These are phyloP conservation scores for Apiotrichum brassicae DNA, from an alignment of 1,284 basidiomycete species.

Conservation along the genomic window DNA sequence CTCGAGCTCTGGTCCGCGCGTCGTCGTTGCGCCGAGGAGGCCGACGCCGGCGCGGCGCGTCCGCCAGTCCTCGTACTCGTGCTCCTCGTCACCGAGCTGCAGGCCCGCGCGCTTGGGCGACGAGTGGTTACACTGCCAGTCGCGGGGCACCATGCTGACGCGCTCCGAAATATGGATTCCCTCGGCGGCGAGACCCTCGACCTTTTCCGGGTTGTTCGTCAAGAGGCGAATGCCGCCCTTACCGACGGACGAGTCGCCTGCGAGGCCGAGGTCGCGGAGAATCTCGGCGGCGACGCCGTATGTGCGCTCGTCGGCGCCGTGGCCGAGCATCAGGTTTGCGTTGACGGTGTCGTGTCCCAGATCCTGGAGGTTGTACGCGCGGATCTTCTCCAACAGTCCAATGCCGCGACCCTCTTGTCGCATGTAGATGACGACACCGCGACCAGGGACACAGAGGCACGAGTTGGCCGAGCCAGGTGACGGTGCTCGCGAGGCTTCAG, in stretches of 20 bases:
- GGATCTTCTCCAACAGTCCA: constrained; percentile 89
- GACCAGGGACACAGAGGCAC: constrained; percentile 53
- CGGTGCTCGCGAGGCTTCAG: constrained; percentile 35
- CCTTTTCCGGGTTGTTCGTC: constrained; percentile 98
- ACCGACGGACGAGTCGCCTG: constrained; percentile 51
- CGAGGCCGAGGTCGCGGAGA: constrained; percentile 76
- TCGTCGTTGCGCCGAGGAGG: constrained; percentile 73
- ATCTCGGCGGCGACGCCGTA: constrained; percentile 91
- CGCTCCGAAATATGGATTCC: constrained; percentile 75
- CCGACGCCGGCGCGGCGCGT: constrained; percentile 63
- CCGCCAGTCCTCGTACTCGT: constrained; percentile 48
- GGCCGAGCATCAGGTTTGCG: constrained; percentile 91
- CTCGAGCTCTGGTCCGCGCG: constrained; percentile 80
- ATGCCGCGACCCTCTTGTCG: constrained; percentile 99
- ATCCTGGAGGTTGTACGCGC: constrained; percentile 97
- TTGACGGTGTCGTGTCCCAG: constrained; percentile 97
- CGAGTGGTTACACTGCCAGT: constrained; percentile 57
- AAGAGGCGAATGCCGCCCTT: constrained; percentile 68
- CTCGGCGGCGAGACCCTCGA: constrained; percentile 76
- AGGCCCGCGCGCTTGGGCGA: constrained; percentile 13
- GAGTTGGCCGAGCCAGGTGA: constrained; percentile 13
- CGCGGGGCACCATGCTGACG: constrained; percentile 88
- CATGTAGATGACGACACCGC: constrained; percentile 94
- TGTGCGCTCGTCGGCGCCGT: constrained; percentile 86
- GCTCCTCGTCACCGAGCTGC: constrained; percentile 35